Evolutionary conservation across 768 basidiomycete species (phyloP), one percentile per base, ranked within the genome.

Genomic region (Podaxis carcinomalis): DNA sequence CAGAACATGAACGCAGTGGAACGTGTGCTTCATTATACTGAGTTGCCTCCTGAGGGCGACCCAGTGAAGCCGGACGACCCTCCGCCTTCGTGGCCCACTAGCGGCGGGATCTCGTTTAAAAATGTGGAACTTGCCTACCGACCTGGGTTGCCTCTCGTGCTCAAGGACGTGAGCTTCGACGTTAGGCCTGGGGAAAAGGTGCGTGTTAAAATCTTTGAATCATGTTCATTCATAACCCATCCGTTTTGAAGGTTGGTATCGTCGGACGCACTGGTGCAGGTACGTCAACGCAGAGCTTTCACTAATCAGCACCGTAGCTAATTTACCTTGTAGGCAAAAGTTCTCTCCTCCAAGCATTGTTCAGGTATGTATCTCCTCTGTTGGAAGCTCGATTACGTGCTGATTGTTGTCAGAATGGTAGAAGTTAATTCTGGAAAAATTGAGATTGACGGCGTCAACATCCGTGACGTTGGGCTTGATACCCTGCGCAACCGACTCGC

Each of bases 1-100:
- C 84, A 87, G 69, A 85, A 86, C 67, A 88, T 89, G 82, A 89
- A 89, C 65, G 82, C 85, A 0, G 87, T 87, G 5, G 89, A 90
- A 67, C 80, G 89, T 19, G 76, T 90, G 3, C 72, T 86, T n/a
- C 81, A 87, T 53, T 92, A 90, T 71, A 78, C 81, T 9, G 78
- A 87, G 46, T 78, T 94, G 2, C 77, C 78, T 1, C 63, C 78
- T 0, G 90, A 91, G 68, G 86, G 83, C 7, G 73, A 67, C n/a
- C 57, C 71, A 1, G 70, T 69, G 2, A 78, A 73, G 14, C 69
- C 78, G 1, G 68, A 78, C 27, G 83, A 85, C 58, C 81, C 82
- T 14, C 76, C 80, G 0, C 57, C 71, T 10, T 67, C 75, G 6
- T 86, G 83, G 84, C 84, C 83, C 0, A 67, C 72, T 1, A 65